These are phyloP conservation scores for Kodamaea restingae DNA, from an alignment of 805 yeast genomes.

Conservation along the genomic window DNA sequence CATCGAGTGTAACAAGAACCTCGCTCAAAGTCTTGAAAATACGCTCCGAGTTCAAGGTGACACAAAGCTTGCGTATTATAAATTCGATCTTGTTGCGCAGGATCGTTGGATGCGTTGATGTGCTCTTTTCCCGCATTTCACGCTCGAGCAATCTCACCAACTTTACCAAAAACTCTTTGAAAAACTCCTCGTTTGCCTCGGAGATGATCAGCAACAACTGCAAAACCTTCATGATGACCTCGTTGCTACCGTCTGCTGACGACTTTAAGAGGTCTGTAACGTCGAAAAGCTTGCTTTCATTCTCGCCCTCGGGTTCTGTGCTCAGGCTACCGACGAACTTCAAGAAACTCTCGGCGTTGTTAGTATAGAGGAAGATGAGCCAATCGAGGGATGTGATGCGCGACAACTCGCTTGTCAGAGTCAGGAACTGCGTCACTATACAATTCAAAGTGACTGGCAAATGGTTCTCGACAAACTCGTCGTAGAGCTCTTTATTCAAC, in stretches of 20 bases:
- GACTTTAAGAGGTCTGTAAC: constrained; percentile 77
- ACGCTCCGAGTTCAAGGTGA: constrained; percentile 74
- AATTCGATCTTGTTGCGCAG: constrained; percentile 64
- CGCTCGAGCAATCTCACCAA: constrained; percentile 64
- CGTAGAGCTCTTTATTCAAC: constrained; percentile 35
- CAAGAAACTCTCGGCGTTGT: constrained; percentile 41
- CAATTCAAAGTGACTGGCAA: constrained; percentile 58
- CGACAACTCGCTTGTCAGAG: constrained; percentile 61
- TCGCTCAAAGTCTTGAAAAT: constrained; percentile 78
- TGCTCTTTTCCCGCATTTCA: constrained; percentile 36
- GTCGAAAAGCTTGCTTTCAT: constrained; percentile 33
- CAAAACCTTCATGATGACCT: constrained; percentile 70
- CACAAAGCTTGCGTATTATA: constrained; percentile 78
- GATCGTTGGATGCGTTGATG: constrained; percentile 38
- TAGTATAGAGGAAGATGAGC: constrained; percentile 76
- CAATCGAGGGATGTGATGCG: constrained; percentile 84
- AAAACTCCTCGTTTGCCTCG: constrained; percentile 70
- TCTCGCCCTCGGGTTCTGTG: constrained; percentile 4
- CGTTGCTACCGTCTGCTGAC: constrained; percentile 62
- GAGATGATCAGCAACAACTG: constrained; percentile 72
- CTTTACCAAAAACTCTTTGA: constrained; percentile 69
- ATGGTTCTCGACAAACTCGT: constrained; percentile 39
- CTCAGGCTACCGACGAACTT: constrained; percentile 19
- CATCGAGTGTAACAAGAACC: constrained; percentile 52
- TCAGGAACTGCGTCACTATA: constrained; percentile 57